Conservation (phyloP, 1,284 basidiomycete species). For the Amylostereum chailletii region DNA sequence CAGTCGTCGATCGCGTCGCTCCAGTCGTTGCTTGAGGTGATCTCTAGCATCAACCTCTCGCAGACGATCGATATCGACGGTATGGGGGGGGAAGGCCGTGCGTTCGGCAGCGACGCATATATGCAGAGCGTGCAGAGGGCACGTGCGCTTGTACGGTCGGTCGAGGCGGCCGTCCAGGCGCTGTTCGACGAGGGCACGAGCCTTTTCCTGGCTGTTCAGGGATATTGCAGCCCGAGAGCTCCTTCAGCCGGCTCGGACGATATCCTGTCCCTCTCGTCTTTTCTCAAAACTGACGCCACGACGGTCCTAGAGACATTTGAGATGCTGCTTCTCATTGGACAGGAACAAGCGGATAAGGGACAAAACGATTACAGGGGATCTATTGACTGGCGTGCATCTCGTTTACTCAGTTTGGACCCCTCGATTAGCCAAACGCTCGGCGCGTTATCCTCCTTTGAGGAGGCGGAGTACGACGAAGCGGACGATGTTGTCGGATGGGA, state of each 20-base stretch:
- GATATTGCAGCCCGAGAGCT: slow-evolving; percentile 23
- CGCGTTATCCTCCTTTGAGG: slow-evolving; percentile 26
- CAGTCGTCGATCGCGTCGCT: slow-evolving; percentile 44
- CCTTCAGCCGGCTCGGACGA: slow-evolving; percentile 5
- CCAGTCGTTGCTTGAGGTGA: slow-evolving; percentile 44
- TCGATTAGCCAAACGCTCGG: slow-evolving; percentile 8
- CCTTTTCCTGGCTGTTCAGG: slow-evolving; percentile 49
- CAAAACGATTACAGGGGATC: slow-evolving; percentile 62
- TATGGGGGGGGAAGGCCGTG: slow-evolving; percentile 38
- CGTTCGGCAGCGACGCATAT: slow-evolving; percentile 40
- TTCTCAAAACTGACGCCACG: slow-evolving; percentile 44
- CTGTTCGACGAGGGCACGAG: slow-evolving; percentile 61
- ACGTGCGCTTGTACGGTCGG: slow-evolving; percentile 51
- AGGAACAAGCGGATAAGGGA: slow-evolving; percentile 58
- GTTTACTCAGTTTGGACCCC: slow-evolving; percentile 35
- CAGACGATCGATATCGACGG: slow-evolving; percentile 73
- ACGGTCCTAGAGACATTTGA: slow-evolving; percentile 54
- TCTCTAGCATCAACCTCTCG: slow-evolving; percentile 67
- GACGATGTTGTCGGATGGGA: slow-evolving; percentile 61
- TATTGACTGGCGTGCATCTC: slow-evolving; percentile 66
- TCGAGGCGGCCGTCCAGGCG: slow-evolving; percentile 62
- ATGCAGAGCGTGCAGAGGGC: slow-evolving; percentile 57
- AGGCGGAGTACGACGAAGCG: slow-evolving; percentile 25
- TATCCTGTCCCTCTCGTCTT: slow-evolving; percentile 24
- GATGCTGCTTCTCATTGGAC: slow-evolving; percentile 50